These are phyloP conservation scores for Zizania latifolia DNA, from an alignment of 176 grass and related monocot species.

Conservation along the genomic window DNA sequence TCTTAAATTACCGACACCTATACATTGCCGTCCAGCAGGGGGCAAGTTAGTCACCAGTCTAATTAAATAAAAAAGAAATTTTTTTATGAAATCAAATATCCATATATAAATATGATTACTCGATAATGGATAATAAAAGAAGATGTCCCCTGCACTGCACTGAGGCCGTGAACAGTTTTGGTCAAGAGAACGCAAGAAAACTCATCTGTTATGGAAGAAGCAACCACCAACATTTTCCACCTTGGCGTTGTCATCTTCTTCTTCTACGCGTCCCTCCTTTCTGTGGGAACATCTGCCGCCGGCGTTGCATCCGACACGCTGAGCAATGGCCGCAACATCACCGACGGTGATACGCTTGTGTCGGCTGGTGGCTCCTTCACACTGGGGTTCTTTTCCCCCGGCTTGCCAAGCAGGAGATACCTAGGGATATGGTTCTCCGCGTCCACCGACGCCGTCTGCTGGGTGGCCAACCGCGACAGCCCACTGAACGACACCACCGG, in stretches of 20 bases:
- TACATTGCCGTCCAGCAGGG: too few relatives aligned
- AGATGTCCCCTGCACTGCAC: too few relatives aligned
- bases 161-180: too few relatives aligned
- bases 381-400: slow-evolving; percentile 42
- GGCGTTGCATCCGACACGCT: neutral
- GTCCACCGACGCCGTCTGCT: slow-evolving; percentile 12
- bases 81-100: too few relatives aligned
- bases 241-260: neutral
- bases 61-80: too few relatives aligned
- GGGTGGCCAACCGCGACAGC: slow-evolving; percentile 51
- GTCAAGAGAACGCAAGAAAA: neutral
- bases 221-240: neutral
- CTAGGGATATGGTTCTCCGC: slow-evolving; percentile 39
- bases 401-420: slow-evolving; percentile 8
- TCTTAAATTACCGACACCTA: too few relatives aligned
- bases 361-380: slow-evolving; percentile 34
- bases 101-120: too few relatives aligned
- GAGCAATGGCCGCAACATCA: slow-evolving; percentile 15
- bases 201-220: neutral
- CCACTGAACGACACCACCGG: slow-evolving; percentile 23
- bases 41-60: too few relatives aligned
- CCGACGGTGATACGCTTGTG: slow-evolving; percentile 26
- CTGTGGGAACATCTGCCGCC: neutral
- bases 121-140: too few relatives aligned
- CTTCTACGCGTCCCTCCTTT: neutral